Percentiles rank a stretch among this genome's conserved stretches.
Evolutionary conservation across 2,329 filamentous ascomycete genomes (phyloP).

Genomic region (Samsoniella hepiali): DNA sequence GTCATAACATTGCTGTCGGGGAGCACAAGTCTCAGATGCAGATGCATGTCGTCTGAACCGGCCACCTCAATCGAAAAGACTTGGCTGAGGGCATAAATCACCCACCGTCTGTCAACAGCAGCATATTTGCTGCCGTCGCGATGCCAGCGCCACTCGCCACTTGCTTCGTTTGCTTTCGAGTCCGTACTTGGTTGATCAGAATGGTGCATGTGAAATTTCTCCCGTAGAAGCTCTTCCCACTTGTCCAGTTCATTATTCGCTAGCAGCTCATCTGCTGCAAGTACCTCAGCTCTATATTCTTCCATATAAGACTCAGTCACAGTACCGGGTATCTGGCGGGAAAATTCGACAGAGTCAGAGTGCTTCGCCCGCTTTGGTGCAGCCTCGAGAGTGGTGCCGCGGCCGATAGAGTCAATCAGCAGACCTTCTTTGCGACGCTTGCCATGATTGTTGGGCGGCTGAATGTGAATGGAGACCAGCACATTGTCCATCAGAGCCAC

Average conservation of each 20-base stretch:
- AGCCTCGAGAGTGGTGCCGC: conserved; percentile 48
- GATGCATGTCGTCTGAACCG: conserved; percentile 38
- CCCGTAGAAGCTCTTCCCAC: conserved; percentile 50
- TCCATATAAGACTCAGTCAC: conserved; percentile 48
- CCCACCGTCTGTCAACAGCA: conserved; percentile 61
- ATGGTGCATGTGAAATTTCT: conserved; percentile 44
- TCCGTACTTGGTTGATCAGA: not conserved
- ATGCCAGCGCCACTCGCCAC: conserved; percentile 50
- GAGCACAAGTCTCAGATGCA: conserved; percentile 35
- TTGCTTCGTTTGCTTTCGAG: conserved; percentile 25
- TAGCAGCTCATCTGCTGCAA: conserved; percentile 48
- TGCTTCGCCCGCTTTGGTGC: conserved; percentile 32
- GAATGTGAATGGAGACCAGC: conserved; percentile 67
- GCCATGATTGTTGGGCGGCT: conserved; percentile 54
- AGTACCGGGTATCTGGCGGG: conserved; percentile 45
- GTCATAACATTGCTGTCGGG: conserved; percentile 54
- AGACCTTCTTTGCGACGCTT: conserved; percentile 59
- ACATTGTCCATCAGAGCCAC: conserved; percentile 62
- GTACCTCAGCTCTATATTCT: conserved; percentile 42
- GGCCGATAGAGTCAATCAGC: conserved; percentile 71
- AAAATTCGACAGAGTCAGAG: conserved; percentile 33
- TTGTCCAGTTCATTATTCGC: conserved; percentile 42
- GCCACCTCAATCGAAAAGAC: conserved; percentile 52
- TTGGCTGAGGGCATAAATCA: conserved; percentile 60
- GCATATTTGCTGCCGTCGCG: conserved; percentile 44